Conservation (phyloP, 2,329 filamentous ascomycete genomes). For the Fusarium sp. region DNA sequence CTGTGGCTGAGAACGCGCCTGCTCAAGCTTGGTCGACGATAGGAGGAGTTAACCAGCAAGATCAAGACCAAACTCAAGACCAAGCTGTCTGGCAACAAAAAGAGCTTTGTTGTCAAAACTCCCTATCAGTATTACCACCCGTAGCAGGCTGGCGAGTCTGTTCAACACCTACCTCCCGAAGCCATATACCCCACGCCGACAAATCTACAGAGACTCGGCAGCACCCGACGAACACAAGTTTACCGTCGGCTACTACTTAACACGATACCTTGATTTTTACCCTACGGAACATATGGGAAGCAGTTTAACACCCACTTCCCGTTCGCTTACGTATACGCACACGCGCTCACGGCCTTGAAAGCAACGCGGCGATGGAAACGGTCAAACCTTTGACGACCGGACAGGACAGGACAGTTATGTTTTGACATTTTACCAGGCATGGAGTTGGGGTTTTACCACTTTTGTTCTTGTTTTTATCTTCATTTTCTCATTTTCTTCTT, state of each 20-base stretch:
- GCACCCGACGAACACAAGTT: conserved; percentile 8
- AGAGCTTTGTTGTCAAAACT: conserved; percentile 23
- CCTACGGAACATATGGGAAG: conserved; percentile 8
- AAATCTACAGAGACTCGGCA: conserved; percentile 17
- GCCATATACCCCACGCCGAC: conserved; percentile 29
- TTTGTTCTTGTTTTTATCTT: conserved; percentile 20
- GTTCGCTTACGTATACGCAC: conserved; percentile 25
- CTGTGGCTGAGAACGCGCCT: conserved; percentile 71
- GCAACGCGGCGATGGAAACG: conserved; percentile 34
- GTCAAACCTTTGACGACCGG: conserved; percentile 16
- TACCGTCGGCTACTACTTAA: conserved; percentile 11
- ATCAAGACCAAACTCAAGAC: conserved; percentile 32
- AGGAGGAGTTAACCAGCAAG: conserved; percentile 45
- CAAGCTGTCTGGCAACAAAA: conserved; percentile 19
- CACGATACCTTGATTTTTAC: conserved; percentile 26
- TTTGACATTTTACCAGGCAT: conserved; percentile 37
- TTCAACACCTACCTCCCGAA: conserved; percentile 22
- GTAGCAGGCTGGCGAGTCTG: conserved; percentile 1
- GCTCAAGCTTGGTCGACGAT: conserved; percentile 56
- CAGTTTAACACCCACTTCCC: conserved; percentile 20
- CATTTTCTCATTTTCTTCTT: conserved; percentile 17
- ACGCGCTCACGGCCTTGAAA: conserved; percentile 37
- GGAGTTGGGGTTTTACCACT: conserved; percentile 35
- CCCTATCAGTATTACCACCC: conserved; percentile 25
- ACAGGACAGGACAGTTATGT: conserved; percentile 27